Evolutionary conservation across 768 basidiomycete species (phyloP), one percentile per base, ranked within the genome.

Genomic region (Mycena albidolilacea): DNA sequence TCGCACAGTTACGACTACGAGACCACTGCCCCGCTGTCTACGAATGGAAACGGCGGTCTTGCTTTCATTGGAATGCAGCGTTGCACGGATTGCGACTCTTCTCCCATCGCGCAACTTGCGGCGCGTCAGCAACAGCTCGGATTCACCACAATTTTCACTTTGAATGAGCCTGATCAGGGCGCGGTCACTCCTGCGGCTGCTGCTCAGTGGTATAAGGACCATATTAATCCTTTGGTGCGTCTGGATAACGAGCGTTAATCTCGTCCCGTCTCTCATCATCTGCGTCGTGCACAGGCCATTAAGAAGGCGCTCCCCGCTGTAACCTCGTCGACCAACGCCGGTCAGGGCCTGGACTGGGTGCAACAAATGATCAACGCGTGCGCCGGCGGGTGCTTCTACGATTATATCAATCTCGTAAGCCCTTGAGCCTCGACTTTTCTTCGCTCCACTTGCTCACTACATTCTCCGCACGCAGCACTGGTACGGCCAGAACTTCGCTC

Each of bases 301-400:
- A 81, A 81, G 77, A 84, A 82, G 67, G 84, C 83, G 0, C 80
- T 84, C 30, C 83, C 83, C 6, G 79, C 83, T 0, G 79, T 84
- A 12, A 79, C 80, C 14, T 83, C 84, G 11, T 82, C 81, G 43
- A 62, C 72, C 5, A 50, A 69, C 19, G 7, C 82, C 50, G 82
- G 82, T 0, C 44, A 84, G 62, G 83, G 83, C 23, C 62, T 84
- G 38, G 76, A 76, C 44, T 84, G 83, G 84, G 19, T 84, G 41
- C 77, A 78, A 23, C 54, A 81, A 46, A 81, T 84, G 79, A 78
- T 84, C 66, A 58, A 44, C 17, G 80, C 80, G 7, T 84, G 83
- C 67, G 78, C 60, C 41, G 80, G 82, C 21, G 10, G 44, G 17
- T 84, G 83, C 69, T 77, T 75, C 71, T 80, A 76, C 39, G 80